These are phyloP conservation scores for Boletus reticulatus DNA, from an alignment of 768 basidiomycete genomes.

Conservation along the genomic window DNA sequence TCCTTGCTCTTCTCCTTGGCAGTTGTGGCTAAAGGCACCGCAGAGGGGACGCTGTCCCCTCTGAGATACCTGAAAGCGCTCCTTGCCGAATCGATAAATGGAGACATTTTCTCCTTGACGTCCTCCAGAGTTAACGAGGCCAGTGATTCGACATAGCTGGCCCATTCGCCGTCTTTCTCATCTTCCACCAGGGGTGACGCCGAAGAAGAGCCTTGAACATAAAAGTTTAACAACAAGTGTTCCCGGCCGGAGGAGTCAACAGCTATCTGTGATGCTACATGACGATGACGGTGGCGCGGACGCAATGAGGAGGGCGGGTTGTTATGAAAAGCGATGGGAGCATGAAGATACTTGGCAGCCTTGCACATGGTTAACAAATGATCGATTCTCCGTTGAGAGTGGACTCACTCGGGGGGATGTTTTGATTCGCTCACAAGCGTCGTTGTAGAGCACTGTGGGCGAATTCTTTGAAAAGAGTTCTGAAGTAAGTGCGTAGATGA, in stretches of 20 bases:
- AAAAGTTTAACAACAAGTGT: constrained; percentile 85
- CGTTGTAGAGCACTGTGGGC: constrained; percentile 74
- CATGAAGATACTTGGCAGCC: constrained; percentile 68
- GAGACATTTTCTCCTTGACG: constrained; percentile 40
- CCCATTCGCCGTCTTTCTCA: constrained; percentile 11
- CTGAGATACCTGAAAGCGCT: constrained; percentile 70
- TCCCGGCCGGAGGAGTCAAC: constrained; percentile 73
- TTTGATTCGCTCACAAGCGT: constrained; percentile 51
- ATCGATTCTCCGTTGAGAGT: background rate
- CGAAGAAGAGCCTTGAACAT: constrained; percentile 57
- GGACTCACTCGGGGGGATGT: constrained; percentile 42
- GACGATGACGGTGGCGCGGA: constrained; percentile 80
- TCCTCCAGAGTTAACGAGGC: constrained; percentile 59
- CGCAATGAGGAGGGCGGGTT: constrained; percentile 73
- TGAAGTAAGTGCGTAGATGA: constrained; percentile 74
- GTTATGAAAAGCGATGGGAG: constrained; percentile 74
- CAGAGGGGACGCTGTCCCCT: constrained; percentile 52
- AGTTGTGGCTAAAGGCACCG: constrained; percentile 28
- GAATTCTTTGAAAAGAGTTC: constrained; percentile 89
- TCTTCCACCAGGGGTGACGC: constrained; percentile 30
- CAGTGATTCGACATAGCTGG: constrained; percentile 44
- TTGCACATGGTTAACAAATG: constrained; percentile 26
- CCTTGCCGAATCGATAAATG: constrained; percentile 49
- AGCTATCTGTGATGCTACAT: constrained; percentile 75
- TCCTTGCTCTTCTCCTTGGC: constrained; percentile 30